These are phyloP conservation scores for Drechslerella coelobrocha DNA, from an alignment of 2,329 filamentous ascomycete species.

Conservation along the genomic window DNA sequence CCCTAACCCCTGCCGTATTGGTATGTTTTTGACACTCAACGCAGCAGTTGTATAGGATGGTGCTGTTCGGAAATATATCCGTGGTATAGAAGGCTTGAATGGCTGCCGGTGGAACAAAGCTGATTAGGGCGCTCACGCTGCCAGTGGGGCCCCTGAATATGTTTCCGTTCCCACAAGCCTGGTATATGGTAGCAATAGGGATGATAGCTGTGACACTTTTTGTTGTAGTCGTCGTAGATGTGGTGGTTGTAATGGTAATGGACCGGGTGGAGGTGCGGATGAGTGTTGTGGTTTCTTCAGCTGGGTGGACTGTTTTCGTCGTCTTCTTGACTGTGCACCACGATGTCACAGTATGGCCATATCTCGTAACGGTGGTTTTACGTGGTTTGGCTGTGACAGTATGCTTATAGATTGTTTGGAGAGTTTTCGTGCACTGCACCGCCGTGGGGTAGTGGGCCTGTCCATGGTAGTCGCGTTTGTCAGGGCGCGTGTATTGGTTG, in stretches of 20 bases:
- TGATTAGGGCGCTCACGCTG: background rate
- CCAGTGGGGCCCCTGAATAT: conserved; percentile 23
- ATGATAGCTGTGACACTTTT: conserved; percentile 15
- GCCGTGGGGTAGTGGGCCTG: conserved; percentile 22
- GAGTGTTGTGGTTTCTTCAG: conserved; percentile 22
- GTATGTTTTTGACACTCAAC: conserved; percentile 22
- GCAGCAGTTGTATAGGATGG: conserved; percentile 15
- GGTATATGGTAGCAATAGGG: conserved; percentile 11
- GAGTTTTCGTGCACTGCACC: conserved; percentile 33
- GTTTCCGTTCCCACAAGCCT: conserved; percentile 28
- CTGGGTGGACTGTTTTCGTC: conserved; percentile 22
- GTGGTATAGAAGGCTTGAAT: background rate
- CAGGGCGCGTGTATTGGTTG: conserved; percentile 20
- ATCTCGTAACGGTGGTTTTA: conserved; percentile 25
- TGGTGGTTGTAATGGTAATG: conserved; percentile 14
- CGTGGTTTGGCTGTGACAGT: conserved; percentile 18
- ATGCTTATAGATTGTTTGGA: conserved; percentile 23
- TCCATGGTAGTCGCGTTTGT: conserved; percentile 1
- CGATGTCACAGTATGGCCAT: conserved; percentile 12
- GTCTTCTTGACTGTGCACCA: conserved; percentile 6
- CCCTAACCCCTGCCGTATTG: conserved; percentile 11
- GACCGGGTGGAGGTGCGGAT: conserved; percentile 9
- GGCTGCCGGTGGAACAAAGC: background rate
- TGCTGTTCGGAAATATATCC: background rate
- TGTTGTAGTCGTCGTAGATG: conserved; percentile 12